Evolutionary conservation across 2,329 filamentous ascomycete genomes (phyloP).

Genomic region (Emericellopsis cladophorae): DNA sequence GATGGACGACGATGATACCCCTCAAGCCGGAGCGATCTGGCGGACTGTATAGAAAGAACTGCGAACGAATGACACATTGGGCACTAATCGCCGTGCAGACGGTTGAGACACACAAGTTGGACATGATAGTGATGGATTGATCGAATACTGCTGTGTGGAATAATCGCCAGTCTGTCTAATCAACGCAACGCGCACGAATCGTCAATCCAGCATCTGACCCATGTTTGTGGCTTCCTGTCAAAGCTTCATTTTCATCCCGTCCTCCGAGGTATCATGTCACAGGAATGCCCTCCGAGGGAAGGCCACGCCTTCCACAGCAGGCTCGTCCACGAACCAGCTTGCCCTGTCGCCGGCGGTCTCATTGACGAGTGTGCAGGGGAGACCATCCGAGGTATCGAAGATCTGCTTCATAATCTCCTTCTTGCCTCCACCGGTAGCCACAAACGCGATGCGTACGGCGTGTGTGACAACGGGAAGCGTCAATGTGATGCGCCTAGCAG

Average conservation of each 20-base stretch:
- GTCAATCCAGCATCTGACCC: background rate
- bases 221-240: background rate
- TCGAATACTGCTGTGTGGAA: background rate
- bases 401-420: slow-evolving; percentile 87
- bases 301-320: slow-evolving; percentile 72
- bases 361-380: slow-evolving; percentile 79
- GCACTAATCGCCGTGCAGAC: background rate
- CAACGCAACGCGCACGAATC: background rate
- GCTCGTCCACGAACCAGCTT: slow-evolving; percentile 87
- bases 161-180: slow-evolving; percentile 1
- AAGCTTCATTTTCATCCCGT: background rate
- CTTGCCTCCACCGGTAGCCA: slow-evolving; percentile 83
- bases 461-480: slow-evolving; percentile 85
- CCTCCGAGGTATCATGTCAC: background rate
- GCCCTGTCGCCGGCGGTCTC: slow-evolving; percentile 71
- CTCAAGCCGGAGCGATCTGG: slow-evolving; percentile 35
- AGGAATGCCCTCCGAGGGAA: slow-evolving; percentile 62
- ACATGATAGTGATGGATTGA: background rate
- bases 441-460: slow-evolving; percentile 75
- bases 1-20: slow-evolving; percentile 21
- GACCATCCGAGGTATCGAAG: slow-evolving; percentile 63
- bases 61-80: too few species aligned
- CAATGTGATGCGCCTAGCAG: slow-evolving; percentile 79
- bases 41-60: slow-evolving; percentile 20
- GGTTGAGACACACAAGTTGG: background rate